Evolutionary conservation across 2,329 filamentous ascomycete genomes (phyloP), one percentile per base, ranked within the genome.

Genomic region (Fusarium sp.): DNA sequence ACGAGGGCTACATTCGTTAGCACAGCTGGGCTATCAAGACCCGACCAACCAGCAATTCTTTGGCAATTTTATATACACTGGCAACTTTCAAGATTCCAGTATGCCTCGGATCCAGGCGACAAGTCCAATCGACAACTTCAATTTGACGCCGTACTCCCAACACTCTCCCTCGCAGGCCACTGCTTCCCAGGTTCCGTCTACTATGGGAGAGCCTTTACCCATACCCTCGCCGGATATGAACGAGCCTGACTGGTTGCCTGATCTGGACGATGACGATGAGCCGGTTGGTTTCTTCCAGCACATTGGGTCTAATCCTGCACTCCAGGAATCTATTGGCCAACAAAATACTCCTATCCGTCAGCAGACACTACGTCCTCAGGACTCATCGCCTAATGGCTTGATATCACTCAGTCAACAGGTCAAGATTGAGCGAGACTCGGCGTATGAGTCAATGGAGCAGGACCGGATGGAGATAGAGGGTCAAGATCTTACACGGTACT

Each of bases 181-280:
- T 50, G 50, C 64, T 20, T 74, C 71, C 9, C 67, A 66, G 42
- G 71, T 65, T 35, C 57, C 71, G 20, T 72, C 71, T 35, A 73
- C 68, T 11, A 24, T 70, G 20, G 71, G 71, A 13, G 71, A 74
- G 34, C 64, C 67, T 60, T 56, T 29, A 27, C 45, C 40, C 45
- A 24, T 69, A 16, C 56, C 61, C 14, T 74, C 71, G 5, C 64
- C 71, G 11, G 64, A 64, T 20, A n/a, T 56, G 8, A 37, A 74
- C 16, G 68, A 56, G 27, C 31, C 52, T 4, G 14, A 27, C 24
- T 72, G 58, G 67, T 27, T 62, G 8, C 29, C 18, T 31, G 52
- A 60, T 37, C 14, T 18, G 14, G 64, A 69, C 7, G 60, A 40
- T 7, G 37, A 60, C 29, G 42, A 20, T 37, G 63, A 60, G 50